A percentile compares a stretch with the other conserved stretches of the same genome.
phyloP scores from a whole-genome alignment of 495 filamentous ascomycete species.

The Letharia columbiana region DNA sequence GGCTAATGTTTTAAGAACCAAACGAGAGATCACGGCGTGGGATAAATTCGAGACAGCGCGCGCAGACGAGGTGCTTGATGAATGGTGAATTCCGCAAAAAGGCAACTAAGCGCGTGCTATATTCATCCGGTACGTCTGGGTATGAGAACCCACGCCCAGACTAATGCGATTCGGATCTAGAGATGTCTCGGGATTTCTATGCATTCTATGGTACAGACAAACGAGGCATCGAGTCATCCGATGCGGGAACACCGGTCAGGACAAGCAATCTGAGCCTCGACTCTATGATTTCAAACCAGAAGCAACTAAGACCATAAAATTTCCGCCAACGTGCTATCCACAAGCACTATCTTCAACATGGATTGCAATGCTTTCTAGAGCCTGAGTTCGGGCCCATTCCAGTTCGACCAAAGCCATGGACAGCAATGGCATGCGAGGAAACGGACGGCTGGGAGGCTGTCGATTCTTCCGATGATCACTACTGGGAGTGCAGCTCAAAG shows the following conservation, averaged over 20 bases:
- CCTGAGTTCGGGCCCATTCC: neutral
- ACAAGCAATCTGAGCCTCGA: neutral
- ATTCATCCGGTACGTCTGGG: neutral
- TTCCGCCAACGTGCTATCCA: neutral
- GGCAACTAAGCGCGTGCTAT: neutral
- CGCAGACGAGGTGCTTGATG: constrained; percentile 8
- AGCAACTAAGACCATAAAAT: too few species aligned
- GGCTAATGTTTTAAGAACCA: constrained; percentile 21
- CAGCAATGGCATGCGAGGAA: neutral
- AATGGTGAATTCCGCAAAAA: neutral
- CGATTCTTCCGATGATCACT: neutral
- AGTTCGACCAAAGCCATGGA: neutral
- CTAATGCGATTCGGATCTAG: neutral
- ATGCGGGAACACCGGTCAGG: neutral
- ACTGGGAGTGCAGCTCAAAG: neutral
- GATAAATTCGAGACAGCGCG: constrained; percentile 4
- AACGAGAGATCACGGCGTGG: constrained; percentile 13
- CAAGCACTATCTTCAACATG: neutral
- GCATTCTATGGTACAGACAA: neutral
- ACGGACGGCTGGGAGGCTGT: neutral
- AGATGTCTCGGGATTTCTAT: neutral
- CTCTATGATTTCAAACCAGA: too few species aligned
- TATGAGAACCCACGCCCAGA: neutral
- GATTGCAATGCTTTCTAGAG: neutral
- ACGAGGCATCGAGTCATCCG: neutral